Evolutionary conservation across 2,329 filamentous ascomycete species (phyloP), one percentile per base, ranked within the genome.

Genomic region (Penicillium psychrosexuale): DNA sequence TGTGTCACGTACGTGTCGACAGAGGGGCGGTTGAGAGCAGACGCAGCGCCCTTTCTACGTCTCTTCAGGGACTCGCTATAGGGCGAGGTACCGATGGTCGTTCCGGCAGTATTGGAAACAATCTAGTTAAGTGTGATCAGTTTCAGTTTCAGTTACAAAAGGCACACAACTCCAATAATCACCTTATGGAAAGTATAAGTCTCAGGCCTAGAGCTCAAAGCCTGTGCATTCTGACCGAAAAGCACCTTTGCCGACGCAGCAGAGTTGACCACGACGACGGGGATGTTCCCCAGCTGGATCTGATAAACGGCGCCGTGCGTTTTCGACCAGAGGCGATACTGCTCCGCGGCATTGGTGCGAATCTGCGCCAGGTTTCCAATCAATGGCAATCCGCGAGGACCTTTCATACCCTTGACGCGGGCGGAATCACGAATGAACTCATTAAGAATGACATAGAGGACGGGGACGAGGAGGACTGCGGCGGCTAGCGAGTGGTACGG

Each of bases 31-130:
- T 88, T 88, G 17, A 88, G 74, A 1, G 85, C 85, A 3, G 83
- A 82, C 0, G 84, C 85, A 1, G 84, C 85, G 15, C 83, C 85
- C 68, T 88, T 88, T 54, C 84, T 78, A 33, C 84, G 76, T 5
- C 84, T 76, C 67, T 87, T 88, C 28, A 87, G 70, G 0, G 81
- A 84, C 3, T 88, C 84, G 51, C 80, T 84, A 65, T 85, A 88
- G 0, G 85, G 85, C 0, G 83, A 85, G 0, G 85, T 88, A 0
- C 85, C 85, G 53, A 88, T 87, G 0, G 85, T 88, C 0, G 84
- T 87, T 6, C 85, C 84, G 1, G 84, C 81, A 0, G 85, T 87
- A 40, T 85, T 83, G 2, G 83, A 85, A 2, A 87, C 75, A 2
- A 86, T 80, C 81, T 84, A 44, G 7, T 19, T 3, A 13, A 27